Evolutionary conservation across 371 early-diverging fungal genomes (phyloP), one percentile per base, ranked within the genome.

Genomic region (Catenaria anguillulae): DNA sequence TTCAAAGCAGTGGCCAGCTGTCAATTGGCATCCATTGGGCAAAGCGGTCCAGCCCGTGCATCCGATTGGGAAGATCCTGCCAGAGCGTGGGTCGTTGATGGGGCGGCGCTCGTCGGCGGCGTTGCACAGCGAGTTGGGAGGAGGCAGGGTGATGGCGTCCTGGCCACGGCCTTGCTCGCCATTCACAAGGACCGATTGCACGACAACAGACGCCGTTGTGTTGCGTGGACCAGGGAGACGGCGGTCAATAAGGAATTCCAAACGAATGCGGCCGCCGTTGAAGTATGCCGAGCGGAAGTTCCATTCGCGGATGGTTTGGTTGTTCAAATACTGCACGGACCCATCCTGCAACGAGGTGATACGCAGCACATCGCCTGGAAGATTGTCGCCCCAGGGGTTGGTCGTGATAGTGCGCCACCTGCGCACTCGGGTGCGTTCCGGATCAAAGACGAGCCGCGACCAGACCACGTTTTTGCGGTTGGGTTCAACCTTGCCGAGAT

Each of bases 1-100:
- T 4, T 37, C 37, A 21, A 56, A 56, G 42, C 58, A 56, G 42
- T 56, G 58, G n/a, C 61, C 61, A 5, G 61, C 61, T 5, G 46
- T 24, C 36, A 60, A 24, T 5, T 19, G 4, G 55, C 61, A 60
- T 10, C 33, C 33, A 6, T 15, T 21, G 23, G 15, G 19, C 6
- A 56, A 10, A 23, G 4, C n/a, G 23, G 29, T 17, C 43, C 43
- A 48, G n/a, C 17, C 61, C 23, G 61, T 60, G 61, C 61, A 60
- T 19, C 61, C 61, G n/a, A 8, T 4, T 5, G 61, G 61, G 5
- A 60, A 26, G 13, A 60, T 4, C 4, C 61, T 4, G 8, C 56
- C 61, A 23, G 6, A 4, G 4, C 46, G 46, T 19, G 34, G 52
- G 23, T 60, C 54, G 33, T 4, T 33, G 4, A 24, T 15, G 6